Percentiles rank a stretch among this genome's conserved stretches.
phyloP scores from a whole-genome alignment of 2,329 filamentous ascomycete genomes.

The Fusarium torulosum region DNA sequence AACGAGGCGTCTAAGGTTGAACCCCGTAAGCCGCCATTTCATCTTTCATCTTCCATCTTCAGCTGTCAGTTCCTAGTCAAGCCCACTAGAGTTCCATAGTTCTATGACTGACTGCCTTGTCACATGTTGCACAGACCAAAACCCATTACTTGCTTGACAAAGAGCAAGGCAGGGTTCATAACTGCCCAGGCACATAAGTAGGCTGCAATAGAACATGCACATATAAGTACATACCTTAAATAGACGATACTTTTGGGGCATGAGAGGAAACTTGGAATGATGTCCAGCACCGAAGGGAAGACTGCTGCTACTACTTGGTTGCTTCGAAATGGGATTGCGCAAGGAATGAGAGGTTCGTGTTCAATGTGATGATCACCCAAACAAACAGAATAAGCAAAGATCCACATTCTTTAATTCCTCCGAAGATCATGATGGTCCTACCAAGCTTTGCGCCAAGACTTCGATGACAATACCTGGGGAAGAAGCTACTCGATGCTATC shows the following conservation, averaged over 20 bases:
- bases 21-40: slow-evolving; percentile 21
- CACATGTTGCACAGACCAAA: slow-evolving; percentile 37
- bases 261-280: neutral
- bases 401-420: neutral
- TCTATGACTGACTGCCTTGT: slow-evolving; percentile 21
- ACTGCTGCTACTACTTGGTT: neutral
- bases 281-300: neutral
- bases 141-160: slow-evolving; percentile 6
- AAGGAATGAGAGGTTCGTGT: too few species aligned
- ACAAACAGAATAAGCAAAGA: neutral
- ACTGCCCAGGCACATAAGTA: slow-evolving; percentile 8
- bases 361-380: neutral
- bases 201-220: neutral
- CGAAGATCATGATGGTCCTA: neutral
- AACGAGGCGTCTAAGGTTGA: slow-evolving; percentile 30
- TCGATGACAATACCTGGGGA: neutral
- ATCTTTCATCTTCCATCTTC: slow-evolving; percentile 20
- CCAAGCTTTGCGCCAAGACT: slow-evolving; percentile 3
- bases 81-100: slow-evolving; percentile 20
- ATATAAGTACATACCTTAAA: neutral
- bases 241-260: neutral
- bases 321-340: neutral
- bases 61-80: slow-evolving; percentile 26
- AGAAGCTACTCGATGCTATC: neutral
- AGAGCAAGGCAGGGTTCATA: slow-evolving; percentile 9